A percentile compares a stretch with the other conserved stretches of the same genome.
These are phyloP conservation scores for Arctostaphylos glauca DNA, from an alignment of 148 eudicot species.

Conservation along the genomic window DNA sequence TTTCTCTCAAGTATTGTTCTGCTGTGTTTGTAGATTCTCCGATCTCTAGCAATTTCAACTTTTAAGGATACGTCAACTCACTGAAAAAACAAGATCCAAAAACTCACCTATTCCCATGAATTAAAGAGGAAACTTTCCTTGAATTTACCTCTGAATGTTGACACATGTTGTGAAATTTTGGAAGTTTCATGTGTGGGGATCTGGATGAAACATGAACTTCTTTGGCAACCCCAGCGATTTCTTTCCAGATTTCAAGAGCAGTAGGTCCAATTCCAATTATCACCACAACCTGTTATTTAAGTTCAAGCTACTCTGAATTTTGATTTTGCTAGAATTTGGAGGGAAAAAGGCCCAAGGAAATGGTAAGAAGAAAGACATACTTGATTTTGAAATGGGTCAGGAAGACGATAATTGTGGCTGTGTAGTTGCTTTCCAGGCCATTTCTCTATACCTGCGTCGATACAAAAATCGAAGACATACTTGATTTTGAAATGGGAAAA, in stretches of 20 bases:
- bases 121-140: neutral
- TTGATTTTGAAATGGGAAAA: conserved; percentile 43
- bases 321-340: neutral
- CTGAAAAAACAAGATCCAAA: too few species aligned
- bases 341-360: neutral
- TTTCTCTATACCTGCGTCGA: conserved; percentile 44
- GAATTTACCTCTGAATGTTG: conserved; percentile 40
- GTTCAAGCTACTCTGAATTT: too few species aligned
- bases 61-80: too few species aligned
- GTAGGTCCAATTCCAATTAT: conserved; percentile 59
- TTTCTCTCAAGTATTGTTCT: neutral
- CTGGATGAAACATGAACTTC: conserved; percentile 71
- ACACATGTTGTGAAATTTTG: conserved; percentile 47
- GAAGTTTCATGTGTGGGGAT: conserved; percentile 28
- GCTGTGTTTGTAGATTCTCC: too few species aligned
- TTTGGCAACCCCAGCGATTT: conserved; percentile 50
- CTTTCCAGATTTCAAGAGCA: conserved; percentile 49
- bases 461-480: conserved; percentile 15
- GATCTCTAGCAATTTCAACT: too few species aligned
- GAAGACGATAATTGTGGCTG: conserved; percentile 69
- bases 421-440: conserved; percentile 70
- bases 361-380: conserved; percentile 13
- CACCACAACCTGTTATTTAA: conserved; percentile 45
- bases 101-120: too few species aligned
- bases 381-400: conserved; percentile 52